Conservation (phyloP, 1,284 basidiomycete genomes). For the Sutorius eximius region DNA sequence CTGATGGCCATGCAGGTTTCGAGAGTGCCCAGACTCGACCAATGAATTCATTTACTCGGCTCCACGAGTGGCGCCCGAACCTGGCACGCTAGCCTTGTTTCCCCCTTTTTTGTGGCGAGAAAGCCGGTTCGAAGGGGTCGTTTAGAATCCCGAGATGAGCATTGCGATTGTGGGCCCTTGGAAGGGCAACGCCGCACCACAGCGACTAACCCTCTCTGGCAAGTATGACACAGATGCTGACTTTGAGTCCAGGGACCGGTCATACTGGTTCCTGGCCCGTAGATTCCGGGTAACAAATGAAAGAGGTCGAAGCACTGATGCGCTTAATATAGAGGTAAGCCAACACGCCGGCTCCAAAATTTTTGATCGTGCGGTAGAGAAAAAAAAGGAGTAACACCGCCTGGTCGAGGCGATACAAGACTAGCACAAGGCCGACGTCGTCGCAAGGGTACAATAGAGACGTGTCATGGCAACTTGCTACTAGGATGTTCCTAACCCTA, state of each 20-base stretch:
- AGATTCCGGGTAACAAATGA: constrained; percentile 15
- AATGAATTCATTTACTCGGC: not conserved
- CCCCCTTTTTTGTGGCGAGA: not conserved
- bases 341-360: constrained; percentile 3
- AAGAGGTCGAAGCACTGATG: not conserved
- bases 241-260: not conserved
- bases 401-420: constrained; percentile 3
- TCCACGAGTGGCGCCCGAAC: not conserved
- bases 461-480: constrained; percentile 13
- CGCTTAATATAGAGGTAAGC: not conserved
- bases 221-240: not conserved
- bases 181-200: not conserved
- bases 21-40: not conserved
- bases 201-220: not conserved
- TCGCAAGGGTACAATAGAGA: not conserved
- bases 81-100: not conserved
- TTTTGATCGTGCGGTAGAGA: not conserved
- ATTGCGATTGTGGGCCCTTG: not conserved
- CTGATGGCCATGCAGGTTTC: not conserved
- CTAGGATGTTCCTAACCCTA: constrained; percentile 20
- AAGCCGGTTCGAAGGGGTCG: not conserved
- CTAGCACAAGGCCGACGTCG: not conserved
- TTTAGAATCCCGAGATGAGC: constrained; percentile 3
- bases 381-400: too few species aligned
- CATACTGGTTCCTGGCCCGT: not conserved